A percentile compares a stretch with the other conserved stretches of the same genome.
Evolutionary conservation across 768 basidiomycete species (phyloP).

Genomic region (Lyophyllum atratum): DNA sequence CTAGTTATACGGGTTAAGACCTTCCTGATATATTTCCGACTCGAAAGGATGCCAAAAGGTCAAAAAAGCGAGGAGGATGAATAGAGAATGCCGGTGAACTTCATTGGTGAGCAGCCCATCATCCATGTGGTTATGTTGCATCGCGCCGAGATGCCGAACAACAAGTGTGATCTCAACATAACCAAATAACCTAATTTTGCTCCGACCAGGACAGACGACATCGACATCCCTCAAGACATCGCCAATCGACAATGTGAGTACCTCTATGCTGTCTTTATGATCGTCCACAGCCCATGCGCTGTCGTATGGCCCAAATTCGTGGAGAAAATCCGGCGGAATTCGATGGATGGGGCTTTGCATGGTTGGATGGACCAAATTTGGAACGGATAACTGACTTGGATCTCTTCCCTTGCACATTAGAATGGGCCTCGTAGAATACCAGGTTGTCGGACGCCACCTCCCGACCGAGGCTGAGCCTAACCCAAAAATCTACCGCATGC

Average conservation of each 20-base stretch:
- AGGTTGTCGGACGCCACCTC: constrained; percentile 96
- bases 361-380: constrained; percentile 23
- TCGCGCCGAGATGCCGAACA: constrained; percentile 11
- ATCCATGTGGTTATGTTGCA: background rate
- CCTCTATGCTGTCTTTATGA: constrained; percentile 4
- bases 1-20: no score
- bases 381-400: constrained; percentile 12
- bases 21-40: no score
- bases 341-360: constrained; percentile 27
- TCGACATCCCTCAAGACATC: constrained; percentile 34
- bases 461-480: constrained; percentile 91
- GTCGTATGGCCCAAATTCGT: constrained; percentile 5
- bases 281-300: background rate
- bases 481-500: constrained; percentile 99
- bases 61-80: no score
- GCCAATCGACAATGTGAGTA: constrained; percentile 37
- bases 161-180: constrained; percentile 6
- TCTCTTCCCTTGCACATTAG: constrained; percentile 26
- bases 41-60: no score
- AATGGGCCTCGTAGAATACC: constrained; percentile 90
- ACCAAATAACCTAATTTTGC: constrained; percentile 17
- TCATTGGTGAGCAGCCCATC: no score
- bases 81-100: no score
- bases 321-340: constrained; percentile 10
- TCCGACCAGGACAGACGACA: constrained; percentile 1